Conservation (phyloP, 2,329 filamentous ascomycete genomes). For the Aurifilum marmelostoma region DNA sequence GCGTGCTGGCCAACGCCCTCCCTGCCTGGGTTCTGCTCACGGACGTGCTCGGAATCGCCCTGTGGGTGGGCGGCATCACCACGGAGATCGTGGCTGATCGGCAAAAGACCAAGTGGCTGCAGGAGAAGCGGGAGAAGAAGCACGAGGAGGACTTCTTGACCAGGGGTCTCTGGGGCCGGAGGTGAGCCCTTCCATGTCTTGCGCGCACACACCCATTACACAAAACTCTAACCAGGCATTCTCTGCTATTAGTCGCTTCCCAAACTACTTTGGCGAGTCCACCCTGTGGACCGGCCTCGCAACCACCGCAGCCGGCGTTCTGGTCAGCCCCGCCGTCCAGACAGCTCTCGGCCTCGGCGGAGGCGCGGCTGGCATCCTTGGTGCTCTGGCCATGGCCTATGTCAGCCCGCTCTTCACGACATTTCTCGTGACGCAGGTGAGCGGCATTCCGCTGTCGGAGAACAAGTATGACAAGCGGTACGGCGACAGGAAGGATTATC, state of each 20-base stretch:
- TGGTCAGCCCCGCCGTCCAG: conserved; percentile 58
- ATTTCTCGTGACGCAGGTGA: conserved; percentile 65
- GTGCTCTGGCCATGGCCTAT: conserved; percentile 50
- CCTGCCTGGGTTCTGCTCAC: conserved; percentile 47
- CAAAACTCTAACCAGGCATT: neutral
- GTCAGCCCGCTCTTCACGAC: conserved; percentile 67
- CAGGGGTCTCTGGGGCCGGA: conserved; percentile 62
- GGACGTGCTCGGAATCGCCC: conserved; percentile 59
- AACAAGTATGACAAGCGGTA: conserved; percentile 69
- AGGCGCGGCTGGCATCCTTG: conserved; percentile 36
- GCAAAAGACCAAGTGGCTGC: conserved; percentile 66
- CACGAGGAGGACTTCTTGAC: conserved; percentile 71
- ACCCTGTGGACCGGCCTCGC: conserved; percentile 72
- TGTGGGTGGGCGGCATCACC: conserved; percentile 62
- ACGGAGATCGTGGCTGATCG: conserved; percentile 66
- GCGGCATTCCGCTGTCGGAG: conserved; percentile 68
- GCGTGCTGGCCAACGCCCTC: conserved; percentile 52
- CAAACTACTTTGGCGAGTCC: conserved; percentile 74
- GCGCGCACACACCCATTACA: too few species aligned
- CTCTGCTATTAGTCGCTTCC: conserved; percentile 52
- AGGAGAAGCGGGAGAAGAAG: conserved; percentile 64
- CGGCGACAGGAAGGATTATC: conserved; percentile 66
- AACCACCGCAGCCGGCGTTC: conserved; percentile 58
- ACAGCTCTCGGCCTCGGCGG: conserved; percentile 59
- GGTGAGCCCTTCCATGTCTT: conserved; percentile 36